Percentiles rank a stretch among this genome's conserved stretches.
Conservation (phyloP, 805 yeast genomes). For the Kazachstania africana region DNA sequence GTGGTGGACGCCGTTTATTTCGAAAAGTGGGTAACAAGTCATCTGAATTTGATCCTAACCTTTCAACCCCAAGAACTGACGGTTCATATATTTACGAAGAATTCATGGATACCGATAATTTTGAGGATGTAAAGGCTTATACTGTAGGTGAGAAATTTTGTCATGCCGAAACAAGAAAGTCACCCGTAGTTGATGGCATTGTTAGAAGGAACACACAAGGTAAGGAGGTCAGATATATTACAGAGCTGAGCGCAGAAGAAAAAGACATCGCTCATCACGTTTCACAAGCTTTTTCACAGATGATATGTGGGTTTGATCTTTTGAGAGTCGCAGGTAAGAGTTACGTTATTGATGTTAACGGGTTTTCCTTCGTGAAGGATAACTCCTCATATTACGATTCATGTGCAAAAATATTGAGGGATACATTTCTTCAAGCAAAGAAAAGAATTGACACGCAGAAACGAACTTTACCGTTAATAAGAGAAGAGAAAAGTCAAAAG, state of each 20-base stretch:
- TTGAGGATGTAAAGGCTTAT: conserved; percentile 96
- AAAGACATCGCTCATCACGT: conserved; percentile 70
- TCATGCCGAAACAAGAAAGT: conserved; percentile 96
- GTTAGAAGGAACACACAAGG: conserved; percentile 96
- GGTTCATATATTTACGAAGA: conserved; percentile 90
- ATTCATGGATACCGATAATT: conserved; percentile 96
- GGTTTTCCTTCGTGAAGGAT: conserved; percentile 94
- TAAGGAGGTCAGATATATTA: conserved; percentile 85
- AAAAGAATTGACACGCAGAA: conserved; percentile 32
- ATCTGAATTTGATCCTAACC: conserved; percentile 83
- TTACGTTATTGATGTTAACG: conserved; percentile 94
- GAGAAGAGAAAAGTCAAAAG: conserved; percentile 49
- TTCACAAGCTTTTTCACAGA: conserved; percentile 69
- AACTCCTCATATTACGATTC: conserved; percentile 75
- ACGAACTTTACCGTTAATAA: conserved; percentile 25
- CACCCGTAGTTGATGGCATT: conserved; percentile 98
- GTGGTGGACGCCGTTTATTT: conserved; percentile 92
- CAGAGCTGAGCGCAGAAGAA: conserved; percentile 67
- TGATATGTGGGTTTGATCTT: conserved; percentile 94
- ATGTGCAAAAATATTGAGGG: conserved; percentile 66
- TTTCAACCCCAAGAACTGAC: conserved; percentile 64
- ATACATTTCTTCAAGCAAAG: conserved; percentile 58
- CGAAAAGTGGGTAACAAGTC: conserved; percentile 95
- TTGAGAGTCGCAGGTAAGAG: conserved; percentile 80
- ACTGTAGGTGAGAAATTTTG: conserved; percentile 87